Evolutionary conservation across 805 yeast species (phyloP), one percentile per base, ranked within the genome.

Genomic region (Saturnispora quitensis): DNA sequence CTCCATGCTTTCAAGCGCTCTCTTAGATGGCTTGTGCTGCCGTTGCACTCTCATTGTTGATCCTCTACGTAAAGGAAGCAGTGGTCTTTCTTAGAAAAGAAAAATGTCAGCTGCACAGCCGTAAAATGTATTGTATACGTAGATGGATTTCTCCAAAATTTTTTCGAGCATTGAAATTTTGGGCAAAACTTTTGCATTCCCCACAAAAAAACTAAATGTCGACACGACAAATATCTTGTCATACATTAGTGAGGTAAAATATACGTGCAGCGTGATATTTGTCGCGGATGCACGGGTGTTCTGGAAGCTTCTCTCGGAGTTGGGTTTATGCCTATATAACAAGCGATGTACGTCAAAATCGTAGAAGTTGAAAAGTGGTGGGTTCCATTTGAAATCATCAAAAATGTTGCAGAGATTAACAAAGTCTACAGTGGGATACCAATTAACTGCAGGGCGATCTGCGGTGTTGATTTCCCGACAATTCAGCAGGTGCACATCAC

Each of bases 221-320:
- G 13, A 2, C 42, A 18, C 42, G 24, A 20, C 13, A 9, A 7
- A 4, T 9, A 9, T 10, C 13, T 18, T 38, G 15, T 38, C 24
- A 17, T 18, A n/a, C 5, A 7, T 8, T 2, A 25, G 10, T 7
- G 5, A 22, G 7, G 12, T 3, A 24, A 22, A 13, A 1, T 1
- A 20, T 7, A 4, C 7, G 2, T 7, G 31, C 44, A 12, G 24
- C 44, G 24, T 3, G 12, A 2, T 9, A 3, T 3, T 13, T 40
- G 44, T 40, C 44, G 28, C 31, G 7, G 44, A 25, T 9, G 44
- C 13, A 40, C 44, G 17, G 44, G 44, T 24, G 44, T 22, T 40
- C 47, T 44, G 31, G 47, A 44, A 44, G 10, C 22, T 44, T 44
- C 47, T 44, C 25, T 43, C 36, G 44, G 44, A 40, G 44, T 40